A percentile compares a stretch with the other conserved stretches of the same genome.
Evolutionary conservation across 2,329 filamentous ascomycete genomes (phyloP).

Genomic region (Fusarium lyarnte): DNA sequence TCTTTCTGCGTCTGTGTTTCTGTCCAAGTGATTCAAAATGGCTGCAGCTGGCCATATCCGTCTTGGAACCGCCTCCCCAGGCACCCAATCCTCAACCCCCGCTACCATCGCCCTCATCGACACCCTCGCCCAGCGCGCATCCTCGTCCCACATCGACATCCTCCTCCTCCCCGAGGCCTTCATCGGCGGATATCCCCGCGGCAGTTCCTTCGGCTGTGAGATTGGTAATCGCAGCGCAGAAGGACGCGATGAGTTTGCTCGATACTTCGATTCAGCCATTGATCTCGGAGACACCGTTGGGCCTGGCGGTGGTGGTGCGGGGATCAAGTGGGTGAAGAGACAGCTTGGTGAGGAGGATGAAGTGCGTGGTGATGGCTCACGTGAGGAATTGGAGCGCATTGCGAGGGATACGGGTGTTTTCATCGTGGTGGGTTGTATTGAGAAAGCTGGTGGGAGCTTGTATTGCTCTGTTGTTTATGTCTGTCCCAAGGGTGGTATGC

Average conservation of each 20-base stretch:
- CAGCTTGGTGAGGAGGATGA: constrained; percentile 55
- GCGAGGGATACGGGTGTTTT: constrained; percentile 83
- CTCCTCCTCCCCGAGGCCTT: constrained; percentile 93
- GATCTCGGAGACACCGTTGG: constrained; percentile 83
- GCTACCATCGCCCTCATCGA: constrained; percentile 75
- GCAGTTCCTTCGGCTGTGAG: constrained; percentile 77
- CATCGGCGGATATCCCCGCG: constrained; percentile 89
- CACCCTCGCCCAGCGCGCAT: constrained; percentile 70
- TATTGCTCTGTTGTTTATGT: constrained; percentile 89
- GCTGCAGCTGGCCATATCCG: constrained; percentile 52
- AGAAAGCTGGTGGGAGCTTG: constrained; percentile 81
- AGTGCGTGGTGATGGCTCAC: constrained; percentile 67
- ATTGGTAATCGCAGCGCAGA: constrained; percentile 74
- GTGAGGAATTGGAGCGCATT: constrained; percentile 81
- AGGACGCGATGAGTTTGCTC: constrained; percentile 83
- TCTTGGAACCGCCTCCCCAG: constrained; percentile 66
- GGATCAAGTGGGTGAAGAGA: constrained; percentile 74
- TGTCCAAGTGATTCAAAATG: constrained; percentile 5
- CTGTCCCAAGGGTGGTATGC: constrained; percentile 74
- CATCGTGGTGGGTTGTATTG: constrained; percentile 80
- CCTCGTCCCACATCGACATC: constrained; percentile 66
- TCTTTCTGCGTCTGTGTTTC: background rate
- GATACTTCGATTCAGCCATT: constrained; percentile 81
- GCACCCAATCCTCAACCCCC: constrained; percentile 58
- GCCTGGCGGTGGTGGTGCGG: constrained; percentile 69